Evolutionary conservation across 2,329 filamentous ascomycete genomes (phyloP).

Genomic region (Beauveria scarabaeidicola): DNA sequence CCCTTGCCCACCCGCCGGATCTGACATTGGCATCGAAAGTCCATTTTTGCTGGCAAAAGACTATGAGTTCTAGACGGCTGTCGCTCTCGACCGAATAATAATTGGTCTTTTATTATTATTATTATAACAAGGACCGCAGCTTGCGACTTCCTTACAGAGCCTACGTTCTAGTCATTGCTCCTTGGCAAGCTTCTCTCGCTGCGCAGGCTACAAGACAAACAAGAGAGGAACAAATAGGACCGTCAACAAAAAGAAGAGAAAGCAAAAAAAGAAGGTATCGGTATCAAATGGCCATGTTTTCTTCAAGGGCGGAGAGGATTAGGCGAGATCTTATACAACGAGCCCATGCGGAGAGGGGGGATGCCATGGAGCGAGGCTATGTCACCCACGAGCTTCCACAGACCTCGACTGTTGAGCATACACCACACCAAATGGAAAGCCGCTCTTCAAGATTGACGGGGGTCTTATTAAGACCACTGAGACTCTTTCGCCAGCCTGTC

Average conservation of each 20-base stretch:
- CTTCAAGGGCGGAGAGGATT: neutral
- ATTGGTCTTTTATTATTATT: too few relatives aligned
- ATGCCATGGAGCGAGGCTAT: neutral
- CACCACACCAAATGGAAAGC: neutral
- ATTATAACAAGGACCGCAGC: too few relatives aligned
- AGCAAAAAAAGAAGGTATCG: neutral
- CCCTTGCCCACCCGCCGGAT: neutral
- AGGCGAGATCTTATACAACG: constrained; percentile 2
- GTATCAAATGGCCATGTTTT: neutral
- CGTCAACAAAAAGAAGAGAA: neutral
- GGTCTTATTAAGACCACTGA: neutral
- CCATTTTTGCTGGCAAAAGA: neutral
- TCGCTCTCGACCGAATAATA: neutral
- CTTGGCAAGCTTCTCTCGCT: neutral
- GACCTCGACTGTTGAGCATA: neutral
- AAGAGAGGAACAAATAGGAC: too few relatives aligned
- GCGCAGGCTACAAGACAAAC: neutral
- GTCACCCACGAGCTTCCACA: neutral
- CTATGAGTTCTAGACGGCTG: neutral
- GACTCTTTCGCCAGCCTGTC: neutral
- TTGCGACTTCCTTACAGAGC: neutral
- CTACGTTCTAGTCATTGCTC: too few relatives aligned
- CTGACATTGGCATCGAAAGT: neutral
- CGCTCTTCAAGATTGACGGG: neutral
- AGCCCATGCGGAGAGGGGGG: neutral